These are phyloP conservation scores for Epithele typhae DNA, from an alignment of 768 basidiomycete species.

Conservation along the genomic window DNA sequence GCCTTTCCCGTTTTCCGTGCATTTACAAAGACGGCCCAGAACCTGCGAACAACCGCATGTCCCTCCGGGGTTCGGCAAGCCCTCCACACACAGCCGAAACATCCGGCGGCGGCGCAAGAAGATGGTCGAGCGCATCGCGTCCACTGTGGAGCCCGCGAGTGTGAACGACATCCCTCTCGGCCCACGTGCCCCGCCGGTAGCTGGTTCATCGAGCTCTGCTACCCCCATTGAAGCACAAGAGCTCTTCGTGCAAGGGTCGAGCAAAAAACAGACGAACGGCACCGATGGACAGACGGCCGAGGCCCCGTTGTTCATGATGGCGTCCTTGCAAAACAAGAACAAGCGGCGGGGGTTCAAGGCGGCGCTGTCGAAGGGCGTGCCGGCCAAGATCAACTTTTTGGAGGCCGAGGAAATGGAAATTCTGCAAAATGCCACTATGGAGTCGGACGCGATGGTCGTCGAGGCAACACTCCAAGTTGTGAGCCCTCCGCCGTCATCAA, in stretches of 20 bases:
- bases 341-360: slow-evolving; percentile 67
- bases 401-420: not conserved
- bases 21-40: too few species aligned
- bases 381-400: slow-evolving; percentile 51
- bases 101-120: slow-evolving; percentile 49
- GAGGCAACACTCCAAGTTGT: slow-evolving; percentile 3
- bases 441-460: slow-evolving; percentile 9
- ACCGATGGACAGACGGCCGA: slow-evolving; percentile 4
- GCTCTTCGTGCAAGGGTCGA: not conserved
- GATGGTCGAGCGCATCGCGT: slow-evolving; percentile 25
- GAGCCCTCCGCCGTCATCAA: too few species aligned
- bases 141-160: slow-evolving; percentile 25
- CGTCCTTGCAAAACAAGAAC: slow-evolving; percentile 67
- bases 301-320: slow-evolving; percentile 36
- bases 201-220: not conserved
- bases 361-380: slow-evolving; percentile 38
- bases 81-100: slow-evolving; percentile 53
- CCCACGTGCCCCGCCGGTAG: not conserved
- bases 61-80: slow-evolving; percentile 59
- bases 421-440: not conserved
- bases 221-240: not conserved
- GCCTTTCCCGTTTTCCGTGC: too few species aligned
- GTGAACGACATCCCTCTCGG: slow-evolving; percentile 46
- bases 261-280: not conserved
- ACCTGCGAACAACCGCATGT: too few species aligned